Evolutionary conservation across 2,329 filamentous ascomycete genomes (phyloP), one percentile per base, ranked within the genome.

Genomic region (Thyridium curvatum): DNA sequence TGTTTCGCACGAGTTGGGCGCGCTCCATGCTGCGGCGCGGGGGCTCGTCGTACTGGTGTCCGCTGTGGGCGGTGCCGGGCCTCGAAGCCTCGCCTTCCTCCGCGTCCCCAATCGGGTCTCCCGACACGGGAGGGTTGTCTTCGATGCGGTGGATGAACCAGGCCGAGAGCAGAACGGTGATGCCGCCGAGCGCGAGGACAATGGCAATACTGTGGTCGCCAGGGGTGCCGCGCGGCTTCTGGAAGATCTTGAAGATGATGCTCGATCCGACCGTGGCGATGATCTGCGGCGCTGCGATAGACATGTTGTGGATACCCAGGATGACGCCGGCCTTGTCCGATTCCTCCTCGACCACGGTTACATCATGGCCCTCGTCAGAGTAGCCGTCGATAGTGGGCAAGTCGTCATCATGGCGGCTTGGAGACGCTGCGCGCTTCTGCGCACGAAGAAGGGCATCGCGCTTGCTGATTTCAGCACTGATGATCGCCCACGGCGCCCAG

Each of bases 401-500:
- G 5, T 38, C 33, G 12, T 44, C 43, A 4, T 44, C 48, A 43
- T 35, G 48, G 35, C 31, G 53, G 53, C 8, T 54, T 14, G 41
- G 41, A 28, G 38, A 53, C 21, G 39, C 34, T 15, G 52, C 54
- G 31, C 57, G 55, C 41, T 55, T 47, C 39, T 49, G 57, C 3
- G 65, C 60, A 16, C 72, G 70, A 17, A 68, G 56, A 14, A 63
- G 46, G 31, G 83, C 79, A 55, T 95, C 86, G 6, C 88, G 82
- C 43, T 82, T 85, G 44, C 84, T 86, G 45, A 97, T 90, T 60
- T 97, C 91, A 5, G 87, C 87, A 34, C 87, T 89, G 56, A 97
- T 96, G 51, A 97, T 85, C 30, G 91, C 90, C 66, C 91, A 97
- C 0, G 91, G 91, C 1, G 90, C 91, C 91, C 91, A 97, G 18